Percentiles rank a stretch among this genome's conserved stretches.
phyloP scores from a whole-genome alignment of 2,329 filamentous ascomycete species.

The Ophiostoma tasmaniense region DNA sequence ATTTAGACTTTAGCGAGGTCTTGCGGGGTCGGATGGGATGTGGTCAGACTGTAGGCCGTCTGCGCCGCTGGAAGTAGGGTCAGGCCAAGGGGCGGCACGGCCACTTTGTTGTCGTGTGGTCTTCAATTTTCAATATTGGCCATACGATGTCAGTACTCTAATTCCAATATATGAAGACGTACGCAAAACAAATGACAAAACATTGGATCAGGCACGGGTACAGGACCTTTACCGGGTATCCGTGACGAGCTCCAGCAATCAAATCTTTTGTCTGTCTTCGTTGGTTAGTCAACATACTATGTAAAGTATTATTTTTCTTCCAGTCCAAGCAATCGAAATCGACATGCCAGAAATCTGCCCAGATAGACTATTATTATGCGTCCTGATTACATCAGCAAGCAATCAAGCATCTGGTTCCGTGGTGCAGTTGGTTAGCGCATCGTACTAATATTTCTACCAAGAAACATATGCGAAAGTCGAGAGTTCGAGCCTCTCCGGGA shows the following conservation, averaged over 20 bases:
- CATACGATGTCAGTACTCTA: neutral
- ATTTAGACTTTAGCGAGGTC: neutral
- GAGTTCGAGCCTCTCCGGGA: slow-evolving; percentile 11
- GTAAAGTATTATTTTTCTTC: too few species aligned
- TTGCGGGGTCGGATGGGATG: neutral
- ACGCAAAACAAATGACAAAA: neutral
- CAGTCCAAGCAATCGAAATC: too few species aligned
- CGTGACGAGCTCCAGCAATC: neutral
- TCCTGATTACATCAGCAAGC: neutral
- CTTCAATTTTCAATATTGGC: too few species aligned
- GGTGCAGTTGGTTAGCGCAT: slow-evolving; percentile 11
- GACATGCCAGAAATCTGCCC: too few species aligned
- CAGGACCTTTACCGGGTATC: neutral
- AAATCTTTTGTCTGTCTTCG: neutral
- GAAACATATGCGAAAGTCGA: slow-evolving; percentile 9
- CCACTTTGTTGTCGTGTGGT: neutral
- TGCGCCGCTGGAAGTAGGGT: neutral
- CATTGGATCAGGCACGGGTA: neutral
- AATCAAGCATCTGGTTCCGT: neutral
- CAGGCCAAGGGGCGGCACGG: neutral
- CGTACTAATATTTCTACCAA: slow-evolving; percentile 5
- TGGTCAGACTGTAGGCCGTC: neutral
- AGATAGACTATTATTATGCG: neutral
- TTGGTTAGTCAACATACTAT: too few species aligned
- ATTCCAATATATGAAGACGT: neutral